Percentiles rank a stretch among this genome's conserved stretches.
phyloP scores from a whole-genome alignment of 108 stramenopile species.

The Pseudonitzschia pungens region DNA sequence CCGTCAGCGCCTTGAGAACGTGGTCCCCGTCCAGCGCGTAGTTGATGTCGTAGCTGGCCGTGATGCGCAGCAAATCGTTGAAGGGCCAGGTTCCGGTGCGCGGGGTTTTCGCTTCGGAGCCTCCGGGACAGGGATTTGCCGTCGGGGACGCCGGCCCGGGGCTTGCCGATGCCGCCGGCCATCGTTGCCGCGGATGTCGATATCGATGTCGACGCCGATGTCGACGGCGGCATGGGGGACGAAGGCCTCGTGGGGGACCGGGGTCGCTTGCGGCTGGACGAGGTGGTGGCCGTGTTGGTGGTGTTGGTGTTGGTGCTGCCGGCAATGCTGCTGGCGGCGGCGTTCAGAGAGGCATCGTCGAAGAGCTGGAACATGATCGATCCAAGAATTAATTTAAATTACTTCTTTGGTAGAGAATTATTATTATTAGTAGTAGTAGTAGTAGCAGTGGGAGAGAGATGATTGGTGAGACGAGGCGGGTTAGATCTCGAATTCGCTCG shows the following conservation, averaged over 20 bases:
- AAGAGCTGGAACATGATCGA: neutral
- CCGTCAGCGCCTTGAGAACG: conserved; percentile 45
- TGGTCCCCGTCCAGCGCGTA: conserved; percentile 64
- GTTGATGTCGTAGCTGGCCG: conserved; percentile 56
- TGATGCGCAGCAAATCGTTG: conserved; percentile 59
- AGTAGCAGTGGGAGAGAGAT: no score
- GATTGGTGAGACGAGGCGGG: no score
- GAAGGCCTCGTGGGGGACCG: neutral
- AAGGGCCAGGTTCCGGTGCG: conserved; percentile 42
- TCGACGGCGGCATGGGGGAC: neutral
- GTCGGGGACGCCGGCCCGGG: conserved; percentile 1
- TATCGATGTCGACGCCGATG: no score
- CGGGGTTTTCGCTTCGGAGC: neutral
- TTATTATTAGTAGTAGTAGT: no score
- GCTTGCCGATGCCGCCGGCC: conserved; percentile 7
- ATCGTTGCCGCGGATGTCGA: no score
- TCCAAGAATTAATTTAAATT: no score
- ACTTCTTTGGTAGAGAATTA: no score
- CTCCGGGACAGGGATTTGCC: conserved; percentile 9
- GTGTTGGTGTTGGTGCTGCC: neutral
- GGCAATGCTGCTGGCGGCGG: neutral
- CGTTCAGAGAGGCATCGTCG: neutral
- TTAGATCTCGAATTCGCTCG: no score
- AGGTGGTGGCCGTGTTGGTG: no score
- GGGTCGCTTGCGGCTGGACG: conserved; percentile 14